A percentile compares a stretch with the other conserved stretches of the same genome.
These are phyloP conservation scores for Kwoniella bestiolae DNA, from an alignment of 768 basidiomycete species.

Conservation along the genomic window DNA sequence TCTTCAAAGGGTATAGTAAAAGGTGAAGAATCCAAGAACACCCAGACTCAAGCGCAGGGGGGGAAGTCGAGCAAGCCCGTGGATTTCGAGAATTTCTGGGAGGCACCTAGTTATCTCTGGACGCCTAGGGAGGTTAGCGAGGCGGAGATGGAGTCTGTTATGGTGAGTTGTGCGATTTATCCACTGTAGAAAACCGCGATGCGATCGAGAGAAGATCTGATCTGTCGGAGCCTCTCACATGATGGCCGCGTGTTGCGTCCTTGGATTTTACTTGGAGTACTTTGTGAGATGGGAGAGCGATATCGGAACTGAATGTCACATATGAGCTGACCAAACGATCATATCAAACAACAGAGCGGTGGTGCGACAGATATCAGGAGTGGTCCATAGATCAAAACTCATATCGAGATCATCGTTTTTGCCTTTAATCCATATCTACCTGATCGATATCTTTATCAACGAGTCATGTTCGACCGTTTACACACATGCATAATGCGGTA, in stretches of 20 bases:
- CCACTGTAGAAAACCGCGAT: background rate
- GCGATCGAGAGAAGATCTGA: background rate
- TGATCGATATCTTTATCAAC: background rate
- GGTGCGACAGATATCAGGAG: conserved; percentile 48
- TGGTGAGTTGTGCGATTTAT: conserved; percentile 47
- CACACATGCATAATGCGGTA: no score
- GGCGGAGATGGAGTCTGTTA: conserved; percentile 56
- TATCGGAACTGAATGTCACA: no score
- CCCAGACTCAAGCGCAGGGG: background rate
- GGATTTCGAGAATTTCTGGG: conserved; percentile 56
- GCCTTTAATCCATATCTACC: background rate
- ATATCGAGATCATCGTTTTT: background rate
- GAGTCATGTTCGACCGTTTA: background rate
- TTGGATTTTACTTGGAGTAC: no score
- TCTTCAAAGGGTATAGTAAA: conserved; percentile 27
- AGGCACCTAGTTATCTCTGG: conserved; percentile 54
- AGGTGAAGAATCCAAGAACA: conserved; percentile 4
- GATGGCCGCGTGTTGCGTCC: no score
- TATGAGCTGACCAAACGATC: no score
- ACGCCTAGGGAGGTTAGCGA: conserved; percentile 47
- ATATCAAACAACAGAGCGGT: conserved; percentile 52
- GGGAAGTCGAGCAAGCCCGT: conserved; percentile 31
- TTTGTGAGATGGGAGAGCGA: no score
- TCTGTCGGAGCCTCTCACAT: no score
- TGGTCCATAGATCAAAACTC: conserved; percentile 25